Conservation (phyloP, 2,329 filamentous ascomycete genomes). For the Neonectria neomacrospora region DNA sequence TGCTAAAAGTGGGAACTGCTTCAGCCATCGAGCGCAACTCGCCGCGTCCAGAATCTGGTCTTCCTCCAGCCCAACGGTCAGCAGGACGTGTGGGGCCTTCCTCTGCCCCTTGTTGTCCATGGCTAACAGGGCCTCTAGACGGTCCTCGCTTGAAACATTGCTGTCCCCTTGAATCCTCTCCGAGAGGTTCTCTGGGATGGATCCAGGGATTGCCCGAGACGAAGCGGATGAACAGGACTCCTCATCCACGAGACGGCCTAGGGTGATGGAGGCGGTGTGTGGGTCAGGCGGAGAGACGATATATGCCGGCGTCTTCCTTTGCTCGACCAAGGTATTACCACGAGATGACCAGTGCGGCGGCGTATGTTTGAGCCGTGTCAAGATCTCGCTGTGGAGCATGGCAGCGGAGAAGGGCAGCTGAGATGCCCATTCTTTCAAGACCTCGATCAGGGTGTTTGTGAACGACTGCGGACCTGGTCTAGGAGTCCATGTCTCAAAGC, state of each 20-base stretch:
- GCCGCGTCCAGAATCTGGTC: conserved; percentile 41
- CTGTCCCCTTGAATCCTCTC: conserved; percentile 38
- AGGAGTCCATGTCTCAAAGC: conserved; percentile 43
- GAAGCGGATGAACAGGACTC: conserved; percentile 34
- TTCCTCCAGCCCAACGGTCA: conserved; percentile 42
- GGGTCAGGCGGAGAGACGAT: conserved; percentile 43
- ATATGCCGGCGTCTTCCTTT: conserved; percentile 42
- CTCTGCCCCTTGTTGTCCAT: conserved; percentile 39
- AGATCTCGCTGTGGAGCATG: conserved; percentile 44
- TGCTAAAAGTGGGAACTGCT: conserved; percentile 44
- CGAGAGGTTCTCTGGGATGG: conserved; percentile 34
- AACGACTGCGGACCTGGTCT: conserved; percentile 41
- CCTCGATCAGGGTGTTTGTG: conserved; percentile 42
- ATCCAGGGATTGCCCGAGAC: conserved; percentile 37
- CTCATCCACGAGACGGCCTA: conserved; percentile 36
- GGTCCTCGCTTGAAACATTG: conserved; percentile 38
- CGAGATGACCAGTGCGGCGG: conserved; percentile 38
- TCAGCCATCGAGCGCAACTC: conserved; percentile 43
- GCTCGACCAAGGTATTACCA: conserved; percentile 36
- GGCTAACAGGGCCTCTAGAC: conserved; percentile 37
- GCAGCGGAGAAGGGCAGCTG: conserved; percentile 43
- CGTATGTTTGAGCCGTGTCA: conserved; percentile 42
- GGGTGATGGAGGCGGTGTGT: conserved; percentile 41
- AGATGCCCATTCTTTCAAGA: conserved; percentile 42
- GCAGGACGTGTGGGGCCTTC: conserved; percentile 38